Conservation (phyloP, 1,284 basidiomycete species). For the Stygiomarasmius scandens region DNA sequence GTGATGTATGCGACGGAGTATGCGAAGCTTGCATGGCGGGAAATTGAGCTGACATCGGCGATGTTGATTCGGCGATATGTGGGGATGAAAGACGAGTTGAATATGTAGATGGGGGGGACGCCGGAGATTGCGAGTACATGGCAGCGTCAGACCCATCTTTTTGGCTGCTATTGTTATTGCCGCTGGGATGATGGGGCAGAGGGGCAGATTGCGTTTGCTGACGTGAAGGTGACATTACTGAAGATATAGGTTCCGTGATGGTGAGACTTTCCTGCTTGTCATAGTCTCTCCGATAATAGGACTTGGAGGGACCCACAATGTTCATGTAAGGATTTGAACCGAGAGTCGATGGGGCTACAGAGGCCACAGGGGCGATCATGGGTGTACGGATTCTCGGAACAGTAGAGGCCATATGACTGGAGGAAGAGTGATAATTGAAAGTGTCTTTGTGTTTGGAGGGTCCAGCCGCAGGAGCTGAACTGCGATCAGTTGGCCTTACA, state of each 20-base stretch:
- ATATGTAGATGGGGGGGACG: neutral
- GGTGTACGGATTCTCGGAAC: too few relatives aligned
- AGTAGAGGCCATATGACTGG: neutral
- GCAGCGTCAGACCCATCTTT: neutral
- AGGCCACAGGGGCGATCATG: neutral
- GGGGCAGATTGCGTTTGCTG: neutral
- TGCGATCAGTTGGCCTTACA: neutral
- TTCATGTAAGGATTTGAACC: neutral
- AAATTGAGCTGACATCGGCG: neutral
- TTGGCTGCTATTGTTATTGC: neutral
- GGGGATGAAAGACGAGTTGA: neutral
- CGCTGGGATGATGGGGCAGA: neutral
- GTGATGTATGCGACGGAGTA: neutral
- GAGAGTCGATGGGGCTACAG: neutral
- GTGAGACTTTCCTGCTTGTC: slow-evolving; percentile 23
- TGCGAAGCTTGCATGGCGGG: neutral
- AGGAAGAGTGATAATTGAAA: neutral
- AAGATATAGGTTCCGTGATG: slow-evolving; percentile 11
- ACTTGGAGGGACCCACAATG: slow-evolving; percentile 11
- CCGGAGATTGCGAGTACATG: neutral
- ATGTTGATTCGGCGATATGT: neutral
- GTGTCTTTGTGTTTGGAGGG: neutral
- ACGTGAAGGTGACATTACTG: neutral
- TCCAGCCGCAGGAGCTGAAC: neutral
- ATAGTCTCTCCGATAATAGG: slow-evolving; percentile 38